Base-by-base conservation (phyloP, 140 eudicot species). In the Senecio squalidus region DNA sequence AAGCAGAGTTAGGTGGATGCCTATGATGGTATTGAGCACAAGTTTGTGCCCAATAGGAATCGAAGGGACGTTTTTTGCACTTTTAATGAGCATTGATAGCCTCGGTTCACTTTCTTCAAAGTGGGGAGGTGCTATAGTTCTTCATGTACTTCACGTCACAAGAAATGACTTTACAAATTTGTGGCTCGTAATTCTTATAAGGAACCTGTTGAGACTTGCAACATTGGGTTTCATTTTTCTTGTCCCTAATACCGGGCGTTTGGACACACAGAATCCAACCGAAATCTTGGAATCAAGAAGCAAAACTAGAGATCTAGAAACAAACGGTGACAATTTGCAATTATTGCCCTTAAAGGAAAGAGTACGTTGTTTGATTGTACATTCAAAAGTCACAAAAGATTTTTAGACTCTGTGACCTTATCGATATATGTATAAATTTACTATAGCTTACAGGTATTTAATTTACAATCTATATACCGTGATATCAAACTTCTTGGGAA, bases 51-150 rank as follows among this genome's bases (percentile, higher is more conserved):
- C 88, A 13, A 15, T 69, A n/a, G 94, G 88, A 3, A 80, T 84
- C 10, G 94, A 84, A 58, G 94, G 88, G 26, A 84, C 94, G 0
- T 84, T 84, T 36, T 84, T 84, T n/a, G 94, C 94, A 9, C 54
- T 84, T 4, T 45, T 84, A 40, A 84, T 80, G 94, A 74, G 85
- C 74, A 84, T 84, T 1, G 88, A 80, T 54, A 68, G 80, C 60
- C 59, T 80, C 31, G 88, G 94, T 24, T 50, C 76, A 0, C 78
- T 80, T 15, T 62, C 82, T 6, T 68, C 85, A 14, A 80, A 79
- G 47, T 76, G 78, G 92, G 78, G 70, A 10, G 86, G 86, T 23
- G 92, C 79, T 5, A 2, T 76, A 20, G 27, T 83, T 22, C 75
- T 83, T 52, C 74, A 77, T n/a, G 28, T 38, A 25, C 63, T 83